phyloP scores from a whole-genome alignment of 192 early-diverging fungal genomes.

The Coemansia sp. region DNA sequence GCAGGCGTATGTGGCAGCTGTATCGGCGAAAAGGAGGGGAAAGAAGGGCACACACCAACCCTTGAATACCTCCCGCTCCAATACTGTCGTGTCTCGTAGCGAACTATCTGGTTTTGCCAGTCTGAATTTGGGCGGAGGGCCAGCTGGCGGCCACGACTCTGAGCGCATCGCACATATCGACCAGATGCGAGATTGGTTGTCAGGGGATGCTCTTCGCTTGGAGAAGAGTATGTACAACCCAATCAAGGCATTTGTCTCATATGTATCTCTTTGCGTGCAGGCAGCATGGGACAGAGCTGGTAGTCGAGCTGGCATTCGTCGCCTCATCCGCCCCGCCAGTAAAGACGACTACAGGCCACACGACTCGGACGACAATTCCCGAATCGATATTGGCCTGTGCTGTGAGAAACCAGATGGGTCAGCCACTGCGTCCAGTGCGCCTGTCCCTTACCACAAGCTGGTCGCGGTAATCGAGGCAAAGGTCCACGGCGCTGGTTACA shows the following conservation, averaged over 20 bases:
- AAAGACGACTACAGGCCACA: neutral
- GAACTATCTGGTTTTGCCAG: neutral
- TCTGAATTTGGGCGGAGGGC: neutral
- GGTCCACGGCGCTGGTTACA: neutral
- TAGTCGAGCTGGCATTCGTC: neutral
- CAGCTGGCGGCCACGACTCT: neutral
- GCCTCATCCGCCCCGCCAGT: neutral
- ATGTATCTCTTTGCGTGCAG: neutral
- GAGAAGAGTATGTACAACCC: neutral
- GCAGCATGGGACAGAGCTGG: neutral
- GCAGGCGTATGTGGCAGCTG: neutral
- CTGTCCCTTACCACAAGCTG: neutral
- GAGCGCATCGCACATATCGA: neutral
- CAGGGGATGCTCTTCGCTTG: neutral
- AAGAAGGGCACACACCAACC: neutral
- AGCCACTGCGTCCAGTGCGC: neutral
- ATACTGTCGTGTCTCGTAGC: neutral
- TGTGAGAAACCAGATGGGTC: neutral
- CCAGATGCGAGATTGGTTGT: neutral
- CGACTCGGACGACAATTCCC: neutral
- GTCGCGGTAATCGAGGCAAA: constrained; percentile 1
- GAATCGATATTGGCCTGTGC: constrained; percentile 1
- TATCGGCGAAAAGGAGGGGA: neutral
- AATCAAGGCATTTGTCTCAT: neutral
- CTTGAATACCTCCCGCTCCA: neutral